Percentiles rank a stretch among this genome's conserved stretches.
These are phyloP conservation scores for Lactarius deliciosus DNA, from an alignment of 768 basidiomycete genomes.

Conservation along the genomic window DNA sequence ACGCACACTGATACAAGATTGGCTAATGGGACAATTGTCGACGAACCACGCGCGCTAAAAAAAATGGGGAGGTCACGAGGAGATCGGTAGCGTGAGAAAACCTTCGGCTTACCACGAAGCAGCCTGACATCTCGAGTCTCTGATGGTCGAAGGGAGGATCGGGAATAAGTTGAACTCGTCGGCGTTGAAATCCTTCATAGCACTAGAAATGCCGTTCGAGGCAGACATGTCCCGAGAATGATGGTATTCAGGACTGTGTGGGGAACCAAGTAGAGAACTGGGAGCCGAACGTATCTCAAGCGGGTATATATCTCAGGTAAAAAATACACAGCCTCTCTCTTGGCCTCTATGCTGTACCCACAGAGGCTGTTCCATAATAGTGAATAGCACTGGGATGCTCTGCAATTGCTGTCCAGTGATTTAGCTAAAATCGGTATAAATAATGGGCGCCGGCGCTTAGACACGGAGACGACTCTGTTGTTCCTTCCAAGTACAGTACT, in stretches of 20 bases:
- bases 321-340: background rate
- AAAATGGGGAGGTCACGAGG: background rate
- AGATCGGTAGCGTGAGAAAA: background rate
- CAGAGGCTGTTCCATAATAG: background rate
- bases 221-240: background rate
- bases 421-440: no score
- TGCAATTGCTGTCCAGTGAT: no score
- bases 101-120: background rate
- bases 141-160: background rate
- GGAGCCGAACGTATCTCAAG: background rate
- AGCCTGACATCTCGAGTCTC: background rate
- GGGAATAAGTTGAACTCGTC: background rate
- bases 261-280: background rate
- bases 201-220: background rate
- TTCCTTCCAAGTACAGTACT: no score
- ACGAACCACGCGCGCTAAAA: background rate
- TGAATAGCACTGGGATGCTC: no score
- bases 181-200: background rate
- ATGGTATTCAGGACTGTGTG: background rate
- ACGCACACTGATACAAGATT: slow-evolving; percentile 1
- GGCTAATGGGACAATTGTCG: background rate
- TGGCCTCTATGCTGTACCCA: background rate
- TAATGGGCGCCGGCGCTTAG: no score
- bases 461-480: no score
- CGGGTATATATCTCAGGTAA: background rate